phyloP scores from a whole-genome alignment of 345 rosid genomes.

The Salix dunnii region DNA sequence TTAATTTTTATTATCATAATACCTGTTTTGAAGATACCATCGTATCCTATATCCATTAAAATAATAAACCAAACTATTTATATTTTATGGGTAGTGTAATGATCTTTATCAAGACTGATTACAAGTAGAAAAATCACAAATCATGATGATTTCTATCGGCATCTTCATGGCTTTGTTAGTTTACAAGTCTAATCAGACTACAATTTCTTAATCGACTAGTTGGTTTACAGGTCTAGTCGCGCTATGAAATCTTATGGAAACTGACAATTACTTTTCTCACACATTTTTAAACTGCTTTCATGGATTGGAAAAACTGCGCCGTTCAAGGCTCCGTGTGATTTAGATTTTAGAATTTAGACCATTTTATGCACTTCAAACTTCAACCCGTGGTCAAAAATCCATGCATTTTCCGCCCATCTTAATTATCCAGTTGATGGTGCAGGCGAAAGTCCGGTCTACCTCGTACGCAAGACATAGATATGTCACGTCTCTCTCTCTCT shows the following conservation, averaged over 20 bases:
- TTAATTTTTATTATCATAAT: too few species aligned
- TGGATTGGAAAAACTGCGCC: background rate
- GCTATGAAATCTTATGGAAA: background rate
- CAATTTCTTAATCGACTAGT: background rate
- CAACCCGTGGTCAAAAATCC: background rate
- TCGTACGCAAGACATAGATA: background rate
- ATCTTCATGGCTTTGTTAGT: too few species aligned
- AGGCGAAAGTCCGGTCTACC: background rate
- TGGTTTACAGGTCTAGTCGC: background rate
- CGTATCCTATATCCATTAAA: too few species aligned
- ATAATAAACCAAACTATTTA: too few species aligned
- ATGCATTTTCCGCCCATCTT: background rate
- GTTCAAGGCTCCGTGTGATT: background rate
- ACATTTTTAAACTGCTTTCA: background rate
- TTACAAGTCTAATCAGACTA: background rate
- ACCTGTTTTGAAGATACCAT: too few species aligned
- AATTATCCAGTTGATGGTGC: background rate
- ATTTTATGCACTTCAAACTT: background rate
- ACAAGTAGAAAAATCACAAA: too few species aligned
- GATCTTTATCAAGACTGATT: too few species aligned
- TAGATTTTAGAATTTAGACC: background rate
- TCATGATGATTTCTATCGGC: too few species aligned
- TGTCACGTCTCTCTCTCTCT: background rate
- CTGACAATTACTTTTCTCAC: background rate
- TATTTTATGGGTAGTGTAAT: too few species aligned